Evolutionary conservation across 2,329 filamentous ascomycete genomes (phyloP).

Genomic region (Scedosporium apiospermum): DNA sequence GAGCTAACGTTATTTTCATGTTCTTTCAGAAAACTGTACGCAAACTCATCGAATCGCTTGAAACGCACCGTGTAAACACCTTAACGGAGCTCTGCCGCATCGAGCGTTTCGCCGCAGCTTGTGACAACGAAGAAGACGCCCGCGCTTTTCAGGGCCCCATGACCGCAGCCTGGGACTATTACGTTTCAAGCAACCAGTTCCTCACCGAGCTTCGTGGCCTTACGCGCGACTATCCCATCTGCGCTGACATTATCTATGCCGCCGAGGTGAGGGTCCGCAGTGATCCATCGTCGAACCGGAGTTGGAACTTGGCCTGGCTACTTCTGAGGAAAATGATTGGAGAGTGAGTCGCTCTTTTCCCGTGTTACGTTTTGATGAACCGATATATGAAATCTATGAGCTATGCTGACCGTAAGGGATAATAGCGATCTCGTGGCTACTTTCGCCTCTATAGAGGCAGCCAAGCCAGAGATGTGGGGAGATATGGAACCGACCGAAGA

Average conservation of each 20-base stretch:
- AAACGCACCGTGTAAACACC: constrained; percentile 62
- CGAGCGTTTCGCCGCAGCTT: constrained; percentile 57
- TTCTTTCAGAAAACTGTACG: constrained; percentile 18
- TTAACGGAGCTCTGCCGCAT: constrained; percentile 63
- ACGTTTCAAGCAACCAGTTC: constrained; percentile 61
- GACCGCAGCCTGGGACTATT: constrained; percentile 62
- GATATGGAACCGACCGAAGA: constrained; percentile 43
- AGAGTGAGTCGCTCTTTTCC: constrained; percentile 40
- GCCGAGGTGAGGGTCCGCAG: constrained; percentile 53
- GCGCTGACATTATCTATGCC: constrained; percentile 53
- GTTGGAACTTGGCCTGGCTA: constrained; percentile 71
- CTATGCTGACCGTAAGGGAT: neutral
- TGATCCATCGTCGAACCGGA: constrained; percentile 57
- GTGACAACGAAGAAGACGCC: constrained; percentile 48
- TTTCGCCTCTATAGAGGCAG: constrained; percentile 53
- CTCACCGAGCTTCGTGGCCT: constrained; percentile 60
- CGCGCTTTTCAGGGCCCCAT: constrained; percentile 52
- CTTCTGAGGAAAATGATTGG: constrained; percentile 56
- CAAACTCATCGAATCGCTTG: constrained; percentile 53
- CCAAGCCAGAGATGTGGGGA: constrained; percentile 62
- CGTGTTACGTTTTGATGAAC: neutral
- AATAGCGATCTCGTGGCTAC: constrained; percentile 47
- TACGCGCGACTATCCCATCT: constrained; percentile 59
- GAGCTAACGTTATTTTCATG: neutral
- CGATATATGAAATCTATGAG: too few relatives aligned